phyloP scores from a whole-genome alignment of 2,329 filamentous ascomycete species.

The Hymenotorrendiella dingleyae region DNA sequence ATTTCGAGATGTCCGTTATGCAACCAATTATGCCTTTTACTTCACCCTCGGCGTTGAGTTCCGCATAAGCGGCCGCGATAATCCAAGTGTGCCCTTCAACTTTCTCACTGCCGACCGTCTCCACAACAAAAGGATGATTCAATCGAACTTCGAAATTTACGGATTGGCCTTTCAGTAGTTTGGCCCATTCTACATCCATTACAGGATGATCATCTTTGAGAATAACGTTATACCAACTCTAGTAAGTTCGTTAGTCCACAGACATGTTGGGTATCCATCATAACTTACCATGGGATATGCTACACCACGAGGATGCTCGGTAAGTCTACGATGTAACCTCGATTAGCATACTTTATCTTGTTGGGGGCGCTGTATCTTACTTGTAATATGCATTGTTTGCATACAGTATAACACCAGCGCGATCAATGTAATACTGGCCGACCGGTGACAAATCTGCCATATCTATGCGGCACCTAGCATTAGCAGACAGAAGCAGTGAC shows the following conservation, averaged over 20 bases:
- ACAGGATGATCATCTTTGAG: conserved; percentile 14
- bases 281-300: conserved; percentile 28
- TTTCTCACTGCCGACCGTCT: conserved; percentile 48
- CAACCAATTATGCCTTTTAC: conserved; percentile 17
- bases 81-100: conserved; percentile 30
- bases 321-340: conserved; percentile 48
- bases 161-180: conserved; percentile 15
- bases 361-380: too few species aligned
- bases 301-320: conserved; percentile 36
- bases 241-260: neutral
- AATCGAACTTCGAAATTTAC: conserved; percentile 21
- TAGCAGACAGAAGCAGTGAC: too few species aligned
- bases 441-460: conserved; percentile 68
- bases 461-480: too few species aligned
- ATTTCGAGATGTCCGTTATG: conserved; percentile 20
- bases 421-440: conserved; percentile 66
- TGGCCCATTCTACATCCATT: conserved; percentile 20
- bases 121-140: conserved; percentile 38
- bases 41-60: conserved; percentile 12
- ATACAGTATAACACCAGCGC: conserved; percentile 58
- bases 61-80: conserved; percentile 21
- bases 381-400: conserved; percentile 62
- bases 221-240: conserved; percentile 17
- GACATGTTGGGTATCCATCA: too few species aligned
- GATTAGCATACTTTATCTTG: too few species aligned